These are phyloP conservation scores for Mycena epipterygia DNA, from an alignment of 768 basidiomycete species.

Conservation along the genomic window DNA sequence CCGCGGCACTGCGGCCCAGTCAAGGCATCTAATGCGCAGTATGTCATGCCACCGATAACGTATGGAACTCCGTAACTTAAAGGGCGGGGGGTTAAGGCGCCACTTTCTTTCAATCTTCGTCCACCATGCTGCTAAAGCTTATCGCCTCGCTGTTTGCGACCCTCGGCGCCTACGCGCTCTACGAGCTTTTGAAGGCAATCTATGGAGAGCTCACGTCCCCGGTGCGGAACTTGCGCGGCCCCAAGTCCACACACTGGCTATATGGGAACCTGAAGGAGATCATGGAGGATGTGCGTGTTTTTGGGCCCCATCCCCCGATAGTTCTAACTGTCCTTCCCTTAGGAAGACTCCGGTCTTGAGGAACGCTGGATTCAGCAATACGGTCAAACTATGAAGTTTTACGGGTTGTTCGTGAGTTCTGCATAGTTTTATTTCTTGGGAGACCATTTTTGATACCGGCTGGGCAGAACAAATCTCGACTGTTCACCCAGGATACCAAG, in stretches of 20 bases:
- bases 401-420: constrained; percentile 2
- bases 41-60: too few relatives aligned
- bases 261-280: constrained; percentile 20
- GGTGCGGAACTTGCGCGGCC: constrained; percentile 1
- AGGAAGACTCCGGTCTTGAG: constrained; percentile 6
- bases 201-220: constrained; percentile 8
- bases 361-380: constrained; percentile 8
- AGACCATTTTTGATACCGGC: background rate
- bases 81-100: too few relatives aligned
- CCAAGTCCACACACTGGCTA: constrained; percentile 25
- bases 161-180: background rate
- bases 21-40: too few relatives aligned
- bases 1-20: too few relatives aligned
- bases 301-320: background rate
- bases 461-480: background rate
- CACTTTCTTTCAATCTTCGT: too few relatives aligned
- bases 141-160: background rate
- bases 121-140: background rate
- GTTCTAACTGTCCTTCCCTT: background rate
- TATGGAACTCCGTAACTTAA: too few relatives aligned
- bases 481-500: constrained; percentile 16
- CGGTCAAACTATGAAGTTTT: background rate
- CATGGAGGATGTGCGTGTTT: constrained; percentile 3
- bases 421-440: background rate
- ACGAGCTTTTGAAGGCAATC: background rate